These are phyloP conservation scores for Physcomitrellopsis africana DNA, from an alignment of 225 moss, liverwort and hornwort genomes.

Conservation along the genomic window DNA sequence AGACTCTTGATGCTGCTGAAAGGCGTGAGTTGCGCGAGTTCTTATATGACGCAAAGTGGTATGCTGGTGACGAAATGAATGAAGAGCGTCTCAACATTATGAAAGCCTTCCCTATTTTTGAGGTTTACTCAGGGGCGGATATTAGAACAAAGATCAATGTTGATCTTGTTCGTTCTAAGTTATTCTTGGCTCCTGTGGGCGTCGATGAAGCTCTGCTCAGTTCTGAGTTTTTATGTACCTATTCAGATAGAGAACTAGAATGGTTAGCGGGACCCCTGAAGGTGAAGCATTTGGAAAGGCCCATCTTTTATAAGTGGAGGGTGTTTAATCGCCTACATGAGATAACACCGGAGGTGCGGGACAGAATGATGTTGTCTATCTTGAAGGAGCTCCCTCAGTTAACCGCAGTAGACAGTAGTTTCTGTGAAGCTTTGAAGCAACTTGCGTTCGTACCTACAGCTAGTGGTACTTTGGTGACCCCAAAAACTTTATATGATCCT, in stretches of 20 bases:
- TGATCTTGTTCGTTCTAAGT: constrained; percentile 70
- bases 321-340: constrained; percentile 81
- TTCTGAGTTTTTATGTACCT: constrained; percentile 66
- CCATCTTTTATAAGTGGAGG: constrained; percentile 85
- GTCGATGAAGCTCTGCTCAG: constrained; percentile 69
- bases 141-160: constrained; percentile 53
- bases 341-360: constrained; percentile 63
- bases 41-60: constrained; percentile 71
- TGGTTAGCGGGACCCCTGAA: constrained; percentile 75
- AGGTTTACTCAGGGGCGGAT: constrained; percentile 63
- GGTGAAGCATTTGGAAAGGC: constrained; percentile 66
- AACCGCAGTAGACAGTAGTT: constrained; percentile 64
- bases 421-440: constrained; percentile 84
- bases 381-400: constrained; percentile 83
- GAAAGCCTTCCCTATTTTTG: constrained; percentile 78
- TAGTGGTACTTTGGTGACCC: constrained; percentile 57
- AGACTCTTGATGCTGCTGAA: constrained; percentile 52
- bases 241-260: constrained; percentile 78
- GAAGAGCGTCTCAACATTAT: constrained; percentile 60
- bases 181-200: constrained; percentile 74
- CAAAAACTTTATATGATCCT: constrained; percentile 75
- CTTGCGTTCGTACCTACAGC: constrained; percentile 76
- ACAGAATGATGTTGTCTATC: constrained; percentile 75
- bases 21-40: constrained; percentile 75
- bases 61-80: constrained; percentile 72